Evolutionary conservation across 1,284 basidiomycete species (phyloP).

Genomic region (Microbotryum lychnidis-dioicae): DNA sequence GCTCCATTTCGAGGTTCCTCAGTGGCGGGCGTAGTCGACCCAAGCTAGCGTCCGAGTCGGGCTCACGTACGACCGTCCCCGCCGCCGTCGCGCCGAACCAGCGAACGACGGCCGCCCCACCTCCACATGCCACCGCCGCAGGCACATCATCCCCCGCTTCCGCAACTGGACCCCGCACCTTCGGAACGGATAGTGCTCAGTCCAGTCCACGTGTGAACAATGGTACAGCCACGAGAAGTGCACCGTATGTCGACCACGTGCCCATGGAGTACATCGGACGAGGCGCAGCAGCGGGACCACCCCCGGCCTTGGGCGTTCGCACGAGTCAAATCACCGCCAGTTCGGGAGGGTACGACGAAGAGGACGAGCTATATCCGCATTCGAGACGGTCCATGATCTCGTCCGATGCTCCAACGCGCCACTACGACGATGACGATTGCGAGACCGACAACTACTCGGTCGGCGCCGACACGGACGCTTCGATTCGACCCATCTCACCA

Average conservation of each 20-base stretch:
- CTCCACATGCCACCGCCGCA: not conserved
- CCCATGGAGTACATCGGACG: no score
- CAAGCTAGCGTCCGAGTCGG: not conserved
- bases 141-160: not conserved
- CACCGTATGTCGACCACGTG: no score
- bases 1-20: slow-evolving; percentile 18
- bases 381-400: not conserved
- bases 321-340: not conserved
- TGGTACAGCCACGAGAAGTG: no score
- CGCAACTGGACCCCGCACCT: not conserved
- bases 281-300: no score
- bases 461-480: slow-evolving; percentile 33
- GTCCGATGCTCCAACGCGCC: not conserved
- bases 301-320: not conserved
- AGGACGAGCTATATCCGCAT: not conserved
- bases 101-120: not conserved
- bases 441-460: not conserved
- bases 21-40: slow-evolving; percentile 1
- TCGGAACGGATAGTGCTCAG: no score
- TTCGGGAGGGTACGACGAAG: slow-evolving; percentile 1
- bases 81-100: not conserved
- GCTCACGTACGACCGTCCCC: not conserved
- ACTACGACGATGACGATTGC: not conserved
- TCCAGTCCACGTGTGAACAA: no score
- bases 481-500: slow-evolving; percentile 30